Evolutionary conservation across 164 flowering plant genomes (phyloP), one percentile per base, ranked within the genome.

Genomic region (Pachysandra terminalis): DNA sequence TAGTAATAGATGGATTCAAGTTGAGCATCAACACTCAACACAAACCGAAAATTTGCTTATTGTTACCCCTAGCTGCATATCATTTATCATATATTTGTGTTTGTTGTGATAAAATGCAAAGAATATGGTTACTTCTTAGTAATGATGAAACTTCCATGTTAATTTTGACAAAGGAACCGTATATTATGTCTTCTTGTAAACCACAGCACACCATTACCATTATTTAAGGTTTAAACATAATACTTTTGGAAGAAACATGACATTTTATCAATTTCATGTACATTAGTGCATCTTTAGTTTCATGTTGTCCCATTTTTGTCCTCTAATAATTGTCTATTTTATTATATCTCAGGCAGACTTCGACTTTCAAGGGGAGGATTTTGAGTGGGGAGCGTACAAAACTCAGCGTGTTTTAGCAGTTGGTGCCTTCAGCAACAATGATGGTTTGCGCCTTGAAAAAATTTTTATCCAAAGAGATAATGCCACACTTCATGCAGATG

Each of bases 321-420:
- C 27, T 24, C 28, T 69, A 10, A 69, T 58, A 14, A 40, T 65
- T 70, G 64, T 52, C 40, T 25, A 24, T 40, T 25, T 65, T 48
- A 28, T 3, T 37, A 13, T 14, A 69, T 72, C 32, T 32, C 83
- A 96, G 99, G 97, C 97, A 32, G 93, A 96, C 48, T 93, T 96
- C 79, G 96, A 90, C 78, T 91, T 96, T 67, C 89, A 84, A 53
- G 99, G 99, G 63, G 97, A 96, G 70, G 99, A 96, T 63, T 96
- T 98, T 98, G 99, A 96, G 73, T 96, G 99, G 99, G 99, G 99
- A 74, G 64, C 86, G 64, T 92, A 96, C 83, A 91, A 85, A 79
- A 89, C 96, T 61, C 99, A 96, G 83, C 97, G 89, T 68, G 93
- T 90, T 74, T 78, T 80, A 60, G 99, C 98, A 21, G 88, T 83